phyloP scores from a whole-genome alignment of 371 early-diverging fungal genomes.

The Batrachochytrium dendrobatidis region DNA sequence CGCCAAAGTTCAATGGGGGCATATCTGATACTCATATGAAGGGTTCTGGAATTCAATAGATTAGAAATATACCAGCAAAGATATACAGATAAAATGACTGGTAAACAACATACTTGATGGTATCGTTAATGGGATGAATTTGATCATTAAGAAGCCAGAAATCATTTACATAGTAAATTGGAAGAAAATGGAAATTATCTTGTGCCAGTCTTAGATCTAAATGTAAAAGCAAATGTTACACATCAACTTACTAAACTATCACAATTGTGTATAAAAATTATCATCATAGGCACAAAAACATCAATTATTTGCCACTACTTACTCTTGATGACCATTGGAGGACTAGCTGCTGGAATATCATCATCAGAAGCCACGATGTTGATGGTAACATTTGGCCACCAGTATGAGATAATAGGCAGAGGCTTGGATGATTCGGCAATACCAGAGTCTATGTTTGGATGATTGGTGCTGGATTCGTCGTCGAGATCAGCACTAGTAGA shows the following conservation, averaged over 20 bases:
- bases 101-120: slow-evolving; percentile 37
- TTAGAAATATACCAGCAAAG: background rate
- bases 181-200: slow-evolving; percentile 52
- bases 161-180: slow-evolving; percentile 71
- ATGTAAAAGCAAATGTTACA: background rate
- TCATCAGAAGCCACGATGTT: slow-evolving; percentile 49
- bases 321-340: slow-evolving; percentile 27
- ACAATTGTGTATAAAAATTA: background rate
- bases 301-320: slow-evolving; percentile 1
- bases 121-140: slow-evolving; percentile 61
- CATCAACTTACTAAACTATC: background rate
- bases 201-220: slow-evolving; percentile 21
- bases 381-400: slow-evolving; percentile 79
- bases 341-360: slow-evolving; percentile 35
- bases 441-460: no score
- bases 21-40: slow-evolving; percentile 62
- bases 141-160: slow-evolving; percentile 82
- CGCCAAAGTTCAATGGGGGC: slow-evolving; percentile 69
- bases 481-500: no score
- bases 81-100: background rate
- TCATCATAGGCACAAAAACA: slow-evolving; percentile 5
- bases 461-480: no score
- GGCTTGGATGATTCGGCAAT: background rate
- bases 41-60: slow-evolving; percentile 11
- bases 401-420: slow-evolving; percentile 60